Base-by-base conservation (phyloP, 208 protist species). In the Leishmania arabica region DNA sequence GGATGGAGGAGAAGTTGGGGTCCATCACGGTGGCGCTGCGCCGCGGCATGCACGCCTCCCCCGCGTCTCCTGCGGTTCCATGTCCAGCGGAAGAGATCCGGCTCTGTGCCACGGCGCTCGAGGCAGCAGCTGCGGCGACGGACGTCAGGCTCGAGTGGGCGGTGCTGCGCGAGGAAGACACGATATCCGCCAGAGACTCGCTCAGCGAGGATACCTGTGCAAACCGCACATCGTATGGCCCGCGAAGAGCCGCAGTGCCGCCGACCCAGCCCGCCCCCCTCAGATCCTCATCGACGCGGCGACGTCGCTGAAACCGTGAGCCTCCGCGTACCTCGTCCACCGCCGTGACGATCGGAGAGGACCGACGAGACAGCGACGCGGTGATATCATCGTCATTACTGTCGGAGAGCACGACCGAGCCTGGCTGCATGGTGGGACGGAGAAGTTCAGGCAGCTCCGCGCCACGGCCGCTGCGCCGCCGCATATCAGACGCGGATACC, bases 91-190 rank as follows among this genome's bases (percentile, higher is more conserved):
- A 73, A 8, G 69, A 75, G 56, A 45, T 40, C 51, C 51, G 73
- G 71, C 21, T 31, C 47, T 47, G 82, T 45, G 53, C 51, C 62
- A 13, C 45, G 80, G 40, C 53, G 81, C 40, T 75, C 34, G 47
- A 81, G 79, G 69, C 86, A 81, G n/a, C 78, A 84, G 27, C 82
- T 75, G 70, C 79, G 58, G 60, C 81, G 49, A 72, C 60, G 37
- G 60, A 85, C 2, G 82, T 85, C 76, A 85, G 62, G n/a, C 82
- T 85, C 21, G 82, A 85, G 51, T 75, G 82, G 2, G 82, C 82
- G 9, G 82, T 95, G 70, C 83, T 89, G 60, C 85, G 83, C 9
- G 90, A 92, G 2, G 88, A 89, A 17, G 92, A 94, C 42, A 91
- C 60, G 56, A 92, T 76, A 69, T 89, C 88, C 27, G 75, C 84